Evolutionary conservation across 139 green algal species (phyloP), one percentile per base, ranked within the genome.

Genomic region (Closterium sp.): DNA sequence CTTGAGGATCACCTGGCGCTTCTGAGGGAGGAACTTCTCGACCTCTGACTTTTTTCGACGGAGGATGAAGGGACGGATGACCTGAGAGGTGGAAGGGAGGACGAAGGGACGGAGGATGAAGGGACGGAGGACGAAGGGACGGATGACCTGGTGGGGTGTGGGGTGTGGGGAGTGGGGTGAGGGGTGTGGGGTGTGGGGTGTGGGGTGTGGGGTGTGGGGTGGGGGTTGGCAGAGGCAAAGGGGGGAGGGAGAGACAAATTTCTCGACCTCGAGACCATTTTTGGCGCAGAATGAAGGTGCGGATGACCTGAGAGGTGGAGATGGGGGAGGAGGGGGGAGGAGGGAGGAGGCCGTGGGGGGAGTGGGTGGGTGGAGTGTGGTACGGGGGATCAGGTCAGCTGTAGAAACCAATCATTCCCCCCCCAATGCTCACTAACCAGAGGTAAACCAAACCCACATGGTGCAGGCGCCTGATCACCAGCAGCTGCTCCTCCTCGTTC

Each of bases 401-500:
- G n/a, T n/a, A n/a, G n/a, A n/a, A n/a, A n/a, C n/a, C n/a, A n/a
- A n/a, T n/a, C n/a, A n/a, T n/a, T n/a, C n/a, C n/a, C n/a, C n/a
- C n/a, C n/a, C n/a, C n/a, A n/a, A n/a, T n/a, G n/a, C n/a, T n/a
- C n/a, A n/a, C n/a, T n/a, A n/a, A n/a, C n/a, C n/a, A n/a, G n/a
- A n/a, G n/a, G n/a, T n/a, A n/a, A n/a, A n/a, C n/a, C n/a, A n/a
- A n/a, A n/a, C 55, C 55, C 55, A 76, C 55, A 16, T 76, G 55
- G 55, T 76, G 55, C 16, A 76, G 55, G 3, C 55, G 90, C 90
- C 95, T 96, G 83, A 97, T 98, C n/a, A 99, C 96, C 33, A 99
- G 94, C 90, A 99, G 93, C 84, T 95, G 93, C 95, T 99, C 97
- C 92, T 99, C 97, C 93, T 98, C 95, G 33, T 90, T 93, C 5